Base-by-base conservation (phyloP, 768 basidiomycete genomes). In the Podaxis carcinomalis region DNA sequence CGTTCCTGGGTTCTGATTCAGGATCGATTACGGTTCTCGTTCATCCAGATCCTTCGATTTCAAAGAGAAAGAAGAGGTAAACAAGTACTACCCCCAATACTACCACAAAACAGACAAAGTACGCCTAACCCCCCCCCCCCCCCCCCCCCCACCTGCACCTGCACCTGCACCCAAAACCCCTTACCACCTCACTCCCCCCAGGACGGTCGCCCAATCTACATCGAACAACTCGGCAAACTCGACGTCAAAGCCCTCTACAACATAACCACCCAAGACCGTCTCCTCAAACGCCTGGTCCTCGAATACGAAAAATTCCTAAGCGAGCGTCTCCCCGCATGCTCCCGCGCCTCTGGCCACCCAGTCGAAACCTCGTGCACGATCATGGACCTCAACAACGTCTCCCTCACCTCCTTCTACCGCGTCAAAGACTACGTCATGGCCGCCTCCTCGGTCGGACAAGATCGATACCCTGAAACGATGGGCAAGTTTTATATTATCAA, bases 401-500 rank as follows among this genome's bases (percentile, higher is more conserved):
- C 82, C 55, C 70, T 98, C 63, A 74, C 82, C 63, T 86, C 85
- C 70, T 98, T 98, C 72, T 95, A 89, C 74, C 84, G 83, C 69
- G 95, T 98, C 76, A 95, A 93, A 77, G 90, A 92, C 75, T 96
- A 94, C 78, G 90, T 98, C 46, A 82, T 80, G 63, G 74, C 83
- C 21, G 91, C 94, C 0, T 77, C 89, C 0, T 69, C 72, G 27
- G 88, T 99, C 73, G 92, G 93, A 10, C 95, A 97, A 73, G 84
- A 97, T 77, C 81, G 90, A 65, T 98, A 95, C 74, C 92, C 94
- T 1, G 93, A 96, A 73, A 86, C 82, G 65, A 93, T 98, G 96
- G 96, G 96, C 78, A 93, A 92, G 72, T 98, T 99, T 80, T 99
- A 92, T 81, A 95, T 98, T 82, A 91, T 97, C 83, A 98, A 98